Base-by-base conservation (phyloP, 2,329 filamentous ascomycete species). In the Colletotrichum sp. region DNA sequence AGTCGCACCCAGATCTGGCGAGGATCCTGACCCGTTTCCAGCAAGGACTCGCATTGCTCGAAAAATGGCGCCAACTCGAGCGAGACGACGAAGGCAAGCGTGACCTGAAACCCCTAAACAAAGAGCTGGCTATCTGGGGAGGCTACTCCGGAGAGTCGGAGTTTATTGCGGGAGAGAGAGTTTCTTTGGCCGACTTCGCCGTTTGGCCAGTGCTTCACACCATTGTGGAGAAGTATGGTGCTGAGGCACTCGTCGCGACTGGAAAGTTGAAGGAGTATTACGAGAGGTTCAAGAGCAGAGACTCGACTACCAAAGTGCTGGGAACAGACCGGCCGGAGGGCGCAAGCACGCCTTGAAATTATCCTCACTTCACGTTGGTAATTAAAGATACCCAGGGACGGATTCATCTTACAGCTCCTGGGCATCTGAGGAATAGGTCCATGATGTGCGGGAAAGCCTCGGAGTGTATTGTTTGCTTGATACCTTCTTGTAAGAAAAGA, bases 201-300 rank as follows among this genome's bases (percentile, higher is more conserved):
- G 80, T 92, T 5, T 92, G 89, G 89, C 90, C 91, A 1, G 85
- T 91, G 16, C 78, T 93, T 75, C 83, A 90, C 73, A 84, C 85
- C 36, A 84, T 91, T 24, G 81, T 85, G 10, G 76, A 81, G 16
- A 82, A 83, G 24, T 81, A 81, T 71, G 85, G 83, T 2, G 57
- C 80, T 6, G 82, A 81, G 3, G 78, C 78, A 0, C 79, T 89
- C 8, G 78, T 79, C 7, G 82, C 83, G 2, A 73, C 83, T 16
- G 77, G 77, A 18, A 78, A 78, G 8, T 79, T 90, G 60, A 79
- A 77, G 22, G 78, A 72, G 57, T 89, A 89, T 73, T 88, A 87
- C 69, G 71, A 81, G n/a, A 78, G 63, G 22, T 80, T 84, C 65
- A 78, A 75, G 44, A 66, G 52, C 39, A 79, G 81, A 60, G 77